These are phyloP conservation scores for Exophiala dermatitidis DNA, from an alignment of 2,329 filamentous ascomycete species.

Conservation along the genomic window DNA sequence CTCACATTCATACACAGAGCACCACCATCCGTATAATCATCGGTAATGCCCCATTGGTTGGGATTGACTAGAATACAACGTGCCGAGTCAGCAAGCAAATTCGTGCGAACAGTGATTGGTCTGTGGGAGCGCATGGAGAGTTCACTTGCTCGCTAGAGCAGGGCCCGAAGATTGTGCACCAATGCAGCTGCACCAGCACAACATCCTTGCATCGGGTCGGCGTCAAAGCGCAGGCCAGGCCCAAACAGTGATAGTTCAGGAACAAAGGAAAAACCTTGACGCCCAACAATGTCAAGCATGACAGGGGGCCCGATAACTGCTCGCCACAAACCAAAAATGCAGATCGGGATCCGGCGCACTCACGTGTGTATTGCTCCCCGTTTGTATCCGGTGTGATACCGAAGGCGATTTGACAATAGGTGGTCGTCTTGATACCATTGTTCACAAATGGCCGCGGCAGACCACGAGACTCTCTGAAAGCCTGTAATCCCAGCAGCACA, in stretches of 20 bases:
- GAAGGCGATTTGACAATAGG: conserved; percentile 40
- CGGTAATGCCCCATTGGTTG: conserved; percentile 48
- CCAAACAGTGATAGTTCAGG: conserved; percentile 9
- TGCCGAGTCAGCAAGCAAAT: conserved; percentile 6
- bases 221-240: background rate
- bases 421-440: conserved; percentile 34
- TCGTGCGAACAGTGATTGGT: conserved; percentile 8
- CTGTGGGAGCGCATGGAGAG: background rate
- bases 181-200: background rate
- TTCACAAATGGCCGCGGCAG: conserved; percentile 41
- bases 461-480: conserved; percentile 39
- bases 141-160: background rate
- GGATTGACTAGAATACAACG: conserved; percentile 42
- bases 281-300: conserved; percentile 2
- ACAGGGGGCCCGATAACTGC: conserved; percentile 10
- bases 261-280: conserved; percentile 5
- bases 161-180: background rate
- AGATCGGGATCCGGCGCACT: conserved; percentile 27
- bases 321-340: background rate
- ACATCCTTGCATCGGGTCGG: background rate
- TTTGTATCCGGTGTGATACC: conserved; percentile 42
- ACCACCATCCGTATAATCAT: conserved; percentile 31
- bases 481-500: conserved; percentile 45
- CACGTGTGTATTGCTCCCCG: conserved; percentile 44
- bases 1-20: conserved; percentile 49